Percentiles rank a stretch among this genome's conserved stretches.
phyloP scores from a whole-genome alignment of 2,329 filamentous ascomycete species.

The Berkeleyomyces rouxiae region DNA sequence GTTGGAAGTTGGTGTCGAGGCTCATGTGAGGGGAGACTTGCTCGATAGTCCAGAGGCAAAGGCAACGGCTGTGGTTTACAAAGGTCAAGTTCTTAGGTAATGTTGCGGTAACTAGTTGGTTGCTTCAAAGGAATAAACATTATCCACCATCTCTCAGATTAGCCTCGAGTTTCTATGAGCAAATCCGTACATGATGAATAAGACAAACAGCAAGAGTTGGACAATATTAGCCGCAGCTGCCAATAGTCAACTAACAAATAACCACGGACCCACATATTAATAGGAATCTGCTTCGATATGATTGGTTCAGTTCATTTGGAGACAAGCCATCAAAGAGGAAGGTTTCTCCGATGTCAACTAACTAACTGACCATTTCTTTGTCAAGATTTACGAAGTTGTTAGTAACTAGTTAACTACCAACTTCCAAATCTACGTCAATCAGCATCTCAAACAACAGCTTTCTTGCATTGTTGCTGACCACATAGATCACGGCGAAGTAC shows the following conservation, averaged over 20 bases:
- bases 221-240: too few species aligned
- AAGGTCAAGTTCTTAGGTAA: conserved; percentile 2
- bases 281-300: too few species aligned
- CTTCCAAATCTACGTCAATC: neutral
- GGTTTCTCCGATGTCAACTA: neutral
- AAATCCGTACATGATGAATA: too few species aligned
- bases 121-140: neutral
- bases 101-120: neutral
- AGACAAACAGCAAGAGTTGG: too few species aligned
- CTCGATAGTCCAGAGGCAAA: neutral
- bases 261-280: too few species aligned
- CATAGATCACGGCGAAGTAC: too few species aligned
- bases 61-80: conserved; percentile 5
- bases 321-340: neutral
- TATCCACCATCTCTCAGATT: neutral
- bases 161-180: too few species aligned
- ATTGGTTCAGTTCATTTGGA: neutral
- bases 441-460: too few species aligned
- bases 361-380: neutral
- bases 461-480: too few species aligned
- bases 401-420: neutral
- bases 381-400: neutral
- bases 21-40: conserved; percentile 2
- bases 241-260: too few species aligned
- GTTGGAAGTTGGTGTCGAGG: conserved; percentile 1